Conservation (phyloP, 305 asterid species). For the Fraxinus angustifolia region DNA sequence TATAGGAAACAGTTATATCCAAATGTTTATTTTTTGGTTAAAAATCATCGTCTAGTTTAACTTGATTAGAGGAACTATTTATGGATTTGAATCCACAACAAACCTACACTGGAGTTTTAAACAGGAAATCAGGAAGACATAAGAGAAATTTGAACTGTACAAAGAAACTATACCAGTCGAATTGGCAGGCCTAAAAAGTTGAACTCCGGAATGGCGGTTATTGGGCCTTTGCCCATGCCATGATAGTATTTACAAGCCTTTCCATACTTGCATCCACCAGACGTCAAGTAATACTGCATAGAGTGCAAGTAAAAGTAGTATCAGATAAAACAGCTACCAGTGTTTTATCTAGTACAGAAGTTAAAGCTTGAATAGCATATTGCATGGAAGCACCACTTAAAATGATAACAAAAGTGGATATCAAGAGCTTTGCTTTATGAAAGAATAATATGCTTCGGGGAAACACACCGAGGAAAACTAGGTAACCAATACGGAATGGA, state of each 20-base stretch:
- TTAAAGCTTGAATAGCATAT: not conserved
- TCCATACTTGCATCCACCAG: constrained; percentile 94
- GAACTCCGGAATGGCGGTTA: constrained; percentile 46
- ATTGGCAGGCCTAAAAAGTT: constrained; percentile 92
- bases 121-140: not conserved
- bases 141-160: constrained; percentile 7
- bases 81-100: not conserved
- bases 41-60: constrained; percentile 3
- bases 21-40: not conserved
- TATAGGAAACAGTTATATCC: not conserved
- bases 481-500: not conserved
- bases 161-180: constrained; percentile 55
- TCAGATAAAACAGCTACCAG: constrained; percentile 15
- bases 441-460: not conserved
- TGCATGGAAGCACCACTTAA: not conserved
- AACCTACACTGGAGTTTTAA: not conserved
- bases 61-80: not conserved
- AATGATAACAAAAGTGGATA: not conserved
- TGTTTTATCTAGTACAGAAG: not conserved
- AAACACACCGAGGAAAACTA: not conserved
- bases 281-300: constrained; percentile 77
- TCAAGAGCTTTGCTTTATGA: not conserved
- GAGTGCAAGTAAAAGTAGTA: constrained; percentile 22
- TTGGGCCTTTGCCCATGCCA: constrained; percentile 47
- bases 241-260: constrained; percentile 71